Evolutionary conservation across 345 rosid species (phyloP), one percentile per base, ranked within the genome.

Genomic region (Erodium maritimum): DNA sequence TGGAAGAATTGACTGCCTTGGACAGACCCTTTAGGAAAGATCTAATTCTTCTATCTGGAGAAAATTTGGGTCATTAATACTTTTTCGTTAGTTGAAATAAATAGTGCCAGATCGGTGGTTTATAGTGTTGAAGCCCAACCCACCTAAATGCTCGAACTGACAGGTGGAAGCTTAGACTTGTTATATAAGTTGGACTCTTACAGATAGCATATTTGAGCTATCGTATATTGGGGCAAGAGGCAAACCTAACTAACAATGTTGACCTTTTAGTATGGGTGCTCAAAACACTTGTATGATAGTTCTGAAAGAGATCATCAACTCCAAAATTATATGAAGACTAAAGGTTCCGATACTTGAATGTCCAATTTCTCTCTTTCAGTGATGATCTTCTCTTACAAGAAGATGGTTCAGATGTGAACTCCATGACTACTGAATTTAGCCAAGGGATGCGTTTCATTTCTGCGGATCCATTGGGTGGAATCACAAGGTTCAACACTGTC

Each of bases 371-470:
- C 57, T 66, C 55, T 61, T 74, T 61, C 78, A 93, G 99, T 57
- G 99, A 85, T 56, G 99, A 93, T 4, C 85, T 80, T 56, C 87
- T 93, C 61, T 73, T 93, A 61, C 84, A 93, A 79, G 99, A 93
- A 66, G 96, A 85, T 79, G 78, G 82, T 29, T 58, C 77, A 13
- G 88, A 83, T 60, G 81, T 71, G 69, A 75, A 73, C 67, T 70
- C 59, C 69, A 23, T 93, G 62, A 68, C 78, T 65, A 61, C 79
- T 58, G 91, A 83, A 59, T 83, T 89, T 64, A 74, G 76, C 74
- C 80, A 77, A 75, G 80, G 69, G 65, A 75, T 87, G 91, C 89
- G 76, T 64, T 78, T 93, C 57, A 76, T 81, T 69, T 68, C 85
- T n/a, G 63, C 82, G 42, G 87, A 89, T 65, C 66, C 80, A 54